A percentile compares a stretch with the other conserved stretches of the same genome.
phyloP scores from a whole-genome alignment of 257 asterid genomes.

The Solanum habrochaites region DNA sequence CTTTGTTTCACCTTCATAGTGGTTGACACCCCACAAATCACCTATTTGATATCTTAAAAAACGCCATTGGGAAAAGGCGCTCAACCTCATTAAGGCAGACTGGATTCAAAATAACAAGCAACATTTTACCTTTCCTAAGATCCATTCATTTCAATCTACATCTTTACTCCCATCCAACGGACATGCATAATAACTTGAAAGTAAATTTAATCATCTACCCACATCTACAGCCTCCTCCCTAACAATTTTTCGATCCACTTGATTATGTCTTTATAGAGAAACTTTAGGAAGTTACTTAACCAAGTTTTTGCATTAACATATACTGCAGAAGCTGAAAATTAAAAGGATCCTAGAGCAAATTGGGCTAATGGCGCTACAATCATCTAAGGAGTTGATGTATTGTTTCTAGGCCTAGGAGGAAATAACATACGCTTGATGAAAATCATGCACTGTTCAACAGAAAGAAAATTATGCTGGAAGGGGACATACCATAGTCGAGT shows the following conservation, averaged over 20 bases:
- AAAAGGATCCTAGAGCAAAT: not conserved
- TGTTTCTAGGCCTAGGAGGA: not conserved
- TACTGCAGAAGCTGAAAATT: not conserved
- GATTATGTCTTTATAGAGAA: not conserved
- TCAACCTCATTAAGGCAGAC: not conserved
- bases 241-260: not conserved
- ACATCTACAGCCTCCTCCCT: not conserved
- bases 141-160: not conserved
- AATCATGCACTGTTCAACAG: not conserved
- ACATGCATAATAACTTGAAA: not conserved
- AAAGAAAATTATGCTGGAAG: not conserved
- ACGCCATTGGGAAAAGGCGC: not conserved
- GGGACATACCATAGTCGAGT: conserved; percentile 40
- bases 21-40: not conserved
- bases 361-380: not conserved
- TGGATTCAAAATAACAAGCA: not conserved
- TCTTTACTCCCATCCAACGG: not conserved
- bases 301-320: not conserved
- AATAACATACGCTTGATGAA: not conserved
- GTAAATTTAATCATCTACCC: not conserved
- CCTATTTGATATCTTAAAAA: not conserved
- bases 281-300: not conserved
- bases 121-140: not conserved
- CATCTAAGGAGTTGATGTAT: not conserved
- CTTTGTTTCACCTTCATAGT: not conserved